These are phyloP conservation scores for Cladosporium sp. DNA, from an alignment of 2,329 filamentous ascomycete genomes.

Conservation along the genomic window DNA sequence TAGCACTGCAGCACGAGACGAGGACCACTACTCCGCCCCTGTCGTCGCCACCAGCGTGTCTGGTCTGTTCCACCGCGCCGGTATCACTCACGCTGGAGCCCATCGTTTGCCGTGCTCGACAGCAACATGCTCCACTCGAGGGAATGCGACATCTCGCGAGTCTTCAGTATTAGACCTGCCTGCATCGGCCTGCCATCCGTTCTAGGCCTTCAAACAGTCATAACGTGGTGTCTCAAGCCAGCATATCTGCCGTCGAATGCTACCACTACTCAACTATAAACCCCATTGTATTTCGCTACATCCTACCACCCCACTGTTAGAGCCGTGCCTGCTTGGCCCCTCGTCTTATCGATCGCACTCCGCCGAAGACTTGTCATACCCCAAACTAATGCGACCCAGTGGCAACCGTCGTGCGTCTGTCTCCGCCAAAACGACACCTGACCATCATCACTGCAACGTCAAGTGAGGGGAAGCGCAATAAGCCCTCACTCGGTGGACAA, in stretches of 20 bases:
- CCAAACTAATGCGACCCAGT: conserved; percentile 8
- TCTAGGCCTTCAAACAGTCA: neutral
- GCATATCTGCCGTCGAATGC: neutral
- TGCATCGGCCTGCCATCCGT: neutral
- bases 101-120: neutral
- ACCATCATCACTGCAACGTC: neutral
- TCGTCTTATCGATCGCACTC: conserved; percentile 1
- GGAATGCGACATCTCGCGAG: neutral
- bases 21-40: neutral
- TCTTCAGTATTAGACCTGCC: neutral
- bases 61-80: neutral
- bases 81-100: neutral
- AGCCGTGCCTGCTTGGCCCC: neutral
- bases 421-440: neutral
- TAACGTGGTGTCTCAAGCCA: neutral
- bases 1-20: neutral
- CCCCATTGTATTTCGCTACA: neutral
- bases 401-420: neutral
- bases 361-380: conserved; percentile 3
- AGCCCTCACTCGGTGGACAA: neutral
- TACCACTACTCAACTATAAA: neutral
- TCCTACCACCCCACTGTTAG: neutral
- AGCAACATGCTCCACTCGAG: neutral
- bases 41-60: neutral
- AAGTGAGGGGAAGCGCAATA: neutral